These are phyloP conservation scores for Bisporella sp. DNA, from an alignment of 2,329 filamentous ascomycete species.

Conservation along the genomic window DNA sequence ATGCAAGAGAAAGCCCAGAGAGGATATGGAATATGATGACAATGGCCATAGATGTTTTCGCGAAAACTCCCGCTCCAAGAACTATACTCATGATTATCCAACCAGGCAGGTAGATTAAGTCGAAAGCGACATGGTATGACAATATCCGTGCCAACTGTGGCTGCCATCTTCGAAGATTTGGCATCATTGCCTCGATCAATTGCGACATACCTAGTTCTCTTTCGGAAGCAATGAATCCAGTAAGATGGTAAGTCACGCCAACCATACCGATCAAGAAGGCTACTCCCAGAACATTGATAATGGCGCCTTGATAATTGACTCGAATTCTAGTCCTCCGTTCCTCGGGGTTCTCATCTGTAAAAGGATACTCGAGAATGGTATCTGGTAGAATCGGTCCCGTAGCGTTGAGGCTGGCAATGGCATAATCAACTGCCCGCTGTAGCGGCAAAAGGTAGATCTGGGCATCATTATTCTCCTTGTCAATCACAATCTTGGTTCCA, in stretches of 20 bases:
- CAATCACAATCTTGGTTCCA: conserved; percentile 56
- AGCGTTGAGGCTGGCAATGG: conserved; percentile 54
- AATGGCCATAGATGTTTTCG: conserved; percentile 54
- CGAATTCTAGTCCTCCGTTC: conserved; percentile 62
- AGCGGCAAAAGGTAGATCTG: conserved; percentile 74
- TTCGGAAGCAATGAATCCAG: conserved; percentile 79
- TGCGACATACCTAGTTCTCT: conserved; percentile 83
- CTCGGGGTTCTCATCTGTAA: conserved; percentile 62
- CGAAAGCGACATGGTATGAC: conserved; percentile 74
- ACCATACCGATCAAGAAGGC: conserved; percentile 75
- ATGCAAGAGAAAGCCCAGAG: conserved; percentile 68
- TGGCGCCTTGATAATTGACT: conserved; percentile 60
- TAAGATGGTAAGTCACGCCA: conserved; percentile 79
- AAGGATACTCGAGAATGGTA: conserved; percentile 66
- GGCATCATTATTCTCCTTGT: conserved; percentile 61
- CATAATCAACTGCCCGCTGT: conserved; percentile 68
- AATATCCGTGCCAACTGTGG: conserved; percentile 71
- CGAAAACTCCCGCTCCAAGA: conserved; percentile 56
- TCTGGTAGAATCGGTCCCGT: conserved; percentile 34
- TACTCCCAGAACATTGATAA: conserved; percentile 71
- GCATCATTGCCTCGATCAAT: conserved; percentile 87
- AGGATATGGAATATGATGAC: conserved; percentile 70
- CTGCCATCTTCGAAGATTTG: conserved; percentile 65
- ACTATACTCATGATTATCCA: conserved; percentile 74
- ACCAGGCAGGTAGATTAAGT: conserved; percentile 70